These are phyloP conservation scores for Sphaerulina musiva DNA, from an alignment of 2,329 filamentous ascomycete genomes.

Conservation along the genomic window DNA sequence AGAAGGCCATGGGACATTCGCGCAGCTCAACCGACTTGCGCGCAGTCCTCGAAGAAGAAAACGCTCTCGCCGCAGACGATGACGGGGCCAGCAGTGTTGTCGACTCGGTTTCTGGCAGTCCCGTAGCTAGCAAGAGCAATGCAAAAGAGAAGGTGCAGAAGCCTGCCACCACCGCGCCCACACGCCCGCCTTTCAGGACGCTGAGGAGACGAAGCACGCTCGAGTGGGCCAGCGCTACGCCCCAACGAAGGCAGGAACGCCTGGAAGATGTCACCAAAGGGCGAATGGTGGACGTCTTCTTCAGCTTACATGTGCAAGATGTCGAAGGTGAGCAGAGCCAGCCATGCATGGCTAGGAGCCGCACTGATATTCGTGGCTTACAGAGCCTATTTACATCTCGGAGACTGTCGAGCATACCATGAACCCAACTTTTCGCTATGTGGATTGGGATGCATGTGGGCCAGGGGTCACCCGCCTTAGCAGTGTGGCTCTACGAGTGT, in stretches of 20 bases:
- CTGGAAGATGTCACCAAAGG: constrained; percentile 66
- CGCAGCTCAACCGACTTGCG: constrained; percentile 53
- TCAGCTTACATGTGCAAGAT: constrained; percentile 67
- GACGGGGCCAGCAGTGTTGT: not conserved
- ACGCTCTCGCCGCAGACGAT: constrained; percentile 15
- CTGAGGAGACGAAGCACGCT: constrained; percentile 53
- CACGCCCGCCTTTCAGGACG: constrained; percentile 36
- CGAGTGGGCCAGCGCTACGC: constrained; percentile 56
- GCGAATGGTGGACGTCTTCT: constrained; percentile 80
- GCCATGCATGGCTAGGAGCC: not conserved
- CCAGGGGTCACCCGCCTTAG: constrained; percentile 60
- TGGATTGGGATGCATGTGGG: constrained; percentile 62
- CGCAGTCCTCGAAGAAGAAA: constrained; percentile 28
- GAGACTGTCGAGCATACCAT: constrained; percentile 71
- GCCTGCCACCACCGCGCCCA: constrained; percentile 15
- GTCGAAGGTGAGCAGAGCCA: constrained; percentile 36
- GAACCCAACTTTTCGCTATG: constrained; percentile 84
- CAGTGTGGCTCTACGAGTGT: constrained; percentile 62
- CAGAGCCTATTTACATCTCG: constrained; percentile 81
- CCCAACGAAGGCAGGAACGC: constrained; percentile 61
- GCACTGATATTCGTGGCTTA: constrained; percentile 21
- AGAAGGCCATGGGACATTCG: constrained; percentile 48
- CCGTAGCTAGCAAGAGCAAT: constrained; percentile 2
- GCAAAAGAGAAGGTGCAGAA: constrained; percentile 24
- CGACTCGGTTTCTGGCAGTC: constrained; percentile 14